Evolutionary conservation across 2,329 filamentous ascomycete genomes (phyloP).

Genomic region (Bipolaris bicolor): DNA sequence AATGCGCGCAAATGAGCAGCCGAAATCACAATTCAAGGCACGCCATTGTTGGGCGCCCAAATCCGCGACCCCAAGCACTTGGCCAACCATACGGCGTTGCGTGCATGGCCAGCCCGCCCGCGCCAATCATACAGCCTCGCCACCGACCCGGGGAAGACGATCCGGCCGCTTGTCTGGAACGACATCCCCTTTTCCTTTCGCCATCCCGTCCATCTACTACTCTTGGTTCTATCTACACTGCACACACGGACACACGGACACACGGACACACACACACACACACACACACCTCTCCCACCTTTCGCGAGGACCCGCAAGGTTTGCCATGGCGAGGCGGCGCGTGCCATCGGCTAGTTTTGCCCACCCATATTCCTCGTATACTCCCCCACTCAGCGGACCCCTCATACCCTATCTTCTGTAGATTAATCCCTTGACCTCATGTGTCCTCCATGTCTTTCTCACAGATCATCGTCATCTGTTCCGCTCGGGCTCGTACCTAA

Average conservation of each 20-base stretch:
- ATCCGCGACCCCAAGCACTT: neutral
- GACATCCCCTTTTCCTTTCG: neutral
- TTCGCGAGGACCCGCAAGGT: neutral
- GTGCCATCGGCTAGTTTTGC: neutral
- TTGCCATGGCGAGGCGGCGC: neutral
- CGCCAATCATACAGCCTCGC: neutral
- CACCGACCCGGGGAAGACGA: neutral
- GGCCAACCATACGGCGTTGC: neutral
- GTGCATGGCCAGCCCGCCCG: neutral
- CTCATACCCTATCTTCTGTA: neutral
- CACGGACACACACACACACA: neutral
- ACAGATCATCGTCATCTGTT: neutral
- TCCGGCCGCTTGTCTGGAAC: neutral
- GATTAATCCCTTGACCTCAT: neutral
- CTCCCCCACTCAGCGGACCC: neutral
- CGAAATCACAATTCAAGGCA: neutral
- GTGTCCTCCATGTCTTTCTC: neutral
- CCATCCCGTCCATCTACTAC: too few relatives aligned
- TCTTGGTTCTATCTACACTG: too few relatives aligned
- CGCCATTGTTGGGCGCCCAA: neutral
- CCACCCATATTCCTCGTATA: neutral
- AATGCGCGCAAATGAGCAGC: neutral
- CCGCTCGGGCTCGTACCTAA: neutral
- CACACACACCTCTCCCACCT: neutral
- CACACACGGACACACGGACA: neutral